These are phyloP conservation scores for Dunaliella primolecta DNA, from an alignment of 139 green algal species.

Conservation along the genomic window DNA sequence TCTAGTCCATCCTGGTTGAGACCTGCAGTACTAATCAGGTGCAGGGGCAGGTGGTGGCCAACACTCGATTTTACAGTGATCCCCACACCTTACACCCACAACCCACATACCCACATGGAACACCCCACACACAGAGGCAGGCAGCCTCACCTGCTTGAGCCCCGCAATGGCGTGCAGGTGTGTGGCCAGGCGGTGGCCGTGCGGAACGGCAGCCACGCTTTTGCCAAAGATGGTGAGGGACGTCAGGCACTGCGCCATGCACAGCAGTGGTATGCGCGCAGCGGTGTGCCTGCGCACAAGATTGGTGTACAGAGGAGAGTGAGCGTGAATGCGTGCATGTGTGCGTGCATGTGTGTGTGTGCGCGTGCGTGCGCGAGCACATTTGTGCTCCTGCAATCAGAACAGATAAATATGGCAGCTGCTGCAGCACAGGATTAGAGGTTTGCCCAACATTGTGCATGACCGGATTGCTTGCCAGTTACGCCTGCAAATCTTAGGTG, in stretches of 20 bases:
- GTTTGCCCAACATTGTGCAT: too few species aligned
- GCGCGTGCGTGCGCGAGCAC: background rate
- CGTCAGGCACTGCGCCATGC: conserved; percentile 12
- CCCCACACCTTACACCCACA: too few species aligned
- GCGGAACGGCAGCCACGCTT: conserved; percentile 16
- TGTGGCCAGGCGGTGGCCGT: conserved; percentile 17
- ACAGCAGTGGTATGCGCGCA: conserved; percentile 18
- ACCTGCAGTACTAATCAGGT: too few species aligned
- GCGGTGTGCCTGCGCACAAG: conserved; percentile 19
- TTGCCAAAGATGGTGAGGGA: conserved; percentile 24
- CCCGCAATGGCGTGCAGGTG: conserved; percentile 8
- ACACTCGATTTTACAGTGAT: too few species aligned
- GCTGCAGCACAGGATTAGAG: too few species aligned
- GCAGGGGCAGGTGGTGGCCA: background rate
- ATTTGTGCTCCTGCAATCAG: conserved; percentile 3
- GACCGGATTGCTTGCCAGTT: too few species aligned
- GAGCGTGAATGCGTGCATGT: background rate
- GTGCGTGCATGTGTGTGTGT: background rate
- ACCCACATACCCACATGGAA: too few species aligned
- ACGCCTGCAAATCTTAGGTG: too few species aligned
- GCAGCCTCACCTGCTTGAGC: conserved; percentile 1
- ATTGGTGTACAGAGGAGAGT: background rate
- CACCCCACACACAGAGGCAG: too few species aligned
- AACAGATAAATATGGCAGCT: background rate
- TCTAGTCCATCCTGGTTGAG: too few species aligned